Conservation (phyloP, 2,329 filamentous ascomycete genomes). For the Neonectria sp. region DNA sequence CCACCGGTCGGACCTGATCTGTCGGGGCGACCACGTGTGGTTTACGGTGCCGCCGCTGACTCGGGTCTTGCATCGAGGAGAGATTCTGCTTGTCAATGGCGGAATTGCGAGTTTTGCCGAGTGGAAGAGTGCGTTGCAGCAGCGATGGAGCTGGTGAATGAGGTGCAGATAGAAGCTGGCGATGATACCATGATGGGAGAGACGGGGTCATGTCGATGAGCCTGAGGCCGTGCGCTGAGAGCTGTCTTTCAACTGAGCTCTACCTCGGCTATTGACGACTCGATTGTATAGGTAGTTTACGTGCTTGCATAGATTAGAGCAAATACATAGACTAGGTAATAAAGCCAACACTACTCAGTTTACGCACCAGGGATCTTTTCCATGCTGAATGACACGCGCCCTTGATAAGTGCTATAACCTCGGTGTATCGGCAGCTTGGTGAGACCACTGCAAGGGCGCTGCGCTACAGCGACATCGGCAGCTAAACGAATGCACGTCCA, state of each 20-base stretch:
- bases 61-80: constrained; percentile 54
- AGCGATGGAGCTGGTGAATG: constrained; percentile 46
- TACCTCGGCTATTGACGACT: neutral
- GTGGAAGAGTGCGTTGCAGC: constrained; percentile 54
- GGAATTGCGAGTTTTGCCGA: constrained; percentile 52
- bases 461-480: constrained; percentile 45
- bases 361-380: neutral
- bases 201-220: neutral
- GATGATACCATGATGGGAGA: neutral
- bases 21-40: constrained; percentile 57
- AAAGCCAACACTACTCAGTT: neutral
- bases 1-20: constrained; percentile 49
- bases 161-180: neutral
- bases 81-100: constrained; percentile 54
- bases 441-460: constrained; percentile 5
- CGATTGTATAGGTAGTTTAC: neutral
- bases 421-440: neutral
- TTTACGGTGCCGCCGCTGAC: constrained; percentile 55
- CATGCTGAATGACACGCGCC: too few species aligned
- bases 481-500: constrained; percentile 7
- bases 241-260: neutral
- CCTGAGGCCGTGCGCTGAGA: neutral
- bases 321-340: neutral
- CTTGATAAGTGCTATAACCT: neutral
- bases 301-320: neutral